These are phyloP conservation scores for Globisporangium irregulare DNA, from an alignment of 352 stramenopile genomes.

Conservation along the genomic window DNA sequence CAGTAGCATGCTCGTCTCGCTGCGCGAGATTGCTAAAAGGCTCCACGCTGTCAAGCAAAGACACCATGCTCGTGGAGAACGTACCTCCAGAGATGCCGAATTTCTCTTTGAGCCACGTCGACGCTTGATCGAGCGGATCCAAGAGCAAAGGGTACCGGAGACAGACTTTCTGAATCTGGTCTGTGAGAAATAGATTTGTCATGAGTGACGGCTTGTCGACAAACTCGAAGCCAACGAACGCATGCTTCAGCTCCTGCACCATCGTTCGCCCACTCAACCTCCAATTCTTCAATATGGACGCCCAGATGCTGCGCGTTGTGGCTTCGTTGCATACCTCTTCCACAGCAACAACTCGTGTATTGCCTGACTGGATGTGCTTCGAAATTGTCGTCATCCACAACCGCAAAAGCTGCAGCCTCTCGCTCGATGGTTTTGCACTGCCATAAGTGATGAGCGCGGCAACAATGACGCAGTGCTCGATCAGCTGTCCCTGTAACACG, in stretches of 20 bases:
- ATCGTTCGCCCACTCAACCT: conserved; percentile 25
- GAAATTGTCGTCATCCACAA: conserved; percentile 23
- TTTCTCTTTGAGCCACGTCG: conserved; percentile 37
- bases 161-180: conserved; percentile 42
- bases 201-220: conserved; percentile 23
- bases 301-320: conserved; percentile 9
- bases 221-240: conserved; percentile 27
- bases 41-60: not conserved
- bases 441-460: conserved; percentile 33
- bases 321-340: not conserved
- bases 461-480: conserved; percentile 35
- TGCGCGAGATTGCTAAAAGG: not conserved
- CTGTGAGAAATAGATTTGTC: conserved; percentile 47
- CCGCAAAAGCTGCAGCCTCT: conserved; percentile 22
- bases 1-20: conserved; percentile 14
- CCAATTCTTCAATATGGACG: conserved; percentile 25
- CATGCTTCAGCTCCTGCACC: conserved; percentile 26
- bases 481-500: conserved; percentile 25
- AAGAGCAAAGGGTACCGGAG: conserved; percentile 48
- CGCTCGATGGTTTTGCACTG: conserved; percentile 20
- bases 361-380: not conserved
- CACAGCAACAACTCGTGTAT: conserved; percentile 4
- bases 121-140: conserved; percentile 38
- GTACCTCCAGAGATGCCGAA: conserved; percentile 14
- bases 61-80: conserved; percentile 2